Percentiles rank a stretch among this genome's conserved stretches.
Conservation (phyloP, 129 eudicot species). For the Lactuca saligna region DNA sequence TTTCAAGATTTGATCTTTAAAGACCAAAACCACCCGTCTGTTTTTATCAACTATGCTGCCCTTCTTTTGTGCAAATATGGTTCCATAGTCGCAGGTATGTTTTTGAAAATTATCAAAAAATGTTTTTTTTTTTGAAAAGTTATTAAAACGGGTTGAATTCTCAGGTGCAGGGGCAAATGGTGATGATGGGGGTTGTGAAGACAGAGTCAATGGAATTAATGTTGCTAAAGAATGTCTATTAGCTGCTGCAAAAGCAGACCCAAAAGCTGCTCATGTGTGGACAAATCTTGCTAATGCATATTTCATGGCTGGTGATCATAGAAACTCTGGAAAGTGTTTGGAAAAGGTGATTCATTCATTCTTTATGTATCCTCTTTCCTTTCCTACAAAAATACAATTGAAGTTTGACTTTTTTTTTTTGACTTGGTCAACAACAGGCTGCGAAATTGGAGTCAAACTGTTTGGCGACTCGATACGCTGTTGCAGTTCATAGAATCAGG, state of each 20-base stretch:
- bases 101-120: background rate
- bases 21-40: constrained; percentile 90
- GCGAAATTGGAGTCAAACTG: constrained; percentile 95
- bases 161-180: constrained; percentile 88
- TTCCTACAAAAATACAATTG: too few species aligned
- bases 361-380: background rate
- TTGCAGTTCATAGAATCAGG: constrained; percentile 86
- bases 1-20: constrained; percentile 81
- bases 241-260: constrained; percentile 80
- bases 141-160: background rate
- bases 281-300: constrained; percentile 90
- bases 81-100: constrained; percentile 80
- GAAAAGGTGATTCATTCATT: constrained; percentile 57
- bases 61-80: constrained; percentile 77
- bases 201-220: constrained; percentile 55
- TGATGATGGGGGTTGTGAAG: constrained; percentile 59
- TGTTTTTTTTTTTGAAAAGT: too few species aligned
- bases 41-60: constrained; percentile 87
- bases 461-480: constrained; percentile 85
- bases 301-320: constrained; percentile 70
- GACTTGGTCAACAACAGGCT: constrained; percentile 55
- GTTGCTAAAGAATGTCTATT: constrained; percentile 90
- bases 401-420: background rate
- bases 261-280: constrained; percentile 86
- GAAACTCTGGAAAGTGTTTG: constrained; percentile 82